Base-by-base conservation (phyloP, 2,329 filamentous ascomycete genomes). In the Sclerotinia minor region DNA sequence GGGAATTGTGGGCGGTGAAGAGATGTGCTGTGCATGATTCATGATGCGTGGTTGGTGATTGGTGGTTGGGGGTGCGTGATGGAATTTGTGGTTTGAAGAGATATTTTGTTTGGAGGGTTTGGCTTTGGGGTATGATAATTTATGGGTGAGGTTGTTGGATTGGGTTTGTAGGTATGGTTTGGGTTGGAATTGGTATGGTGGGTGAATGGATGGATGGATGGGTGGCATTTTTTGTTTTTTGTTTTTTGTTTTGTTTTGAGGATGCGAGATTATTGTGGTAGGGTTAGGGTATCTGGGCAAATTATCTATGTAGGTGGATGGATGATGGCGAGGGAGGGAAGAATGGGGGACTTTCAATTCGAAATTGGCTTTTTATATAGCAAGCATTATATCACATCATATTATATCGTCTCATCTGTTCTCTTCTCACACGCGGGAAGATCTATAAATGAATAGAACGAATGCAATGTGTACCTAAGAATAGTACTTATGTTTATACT, bases 1-100 rank as follows among this genome's bases (percentile, higher is more conserved):
- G 67, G 67, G 60, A 68, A n/a, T 47, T 65, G 32, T 68, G 67
- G 67, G 61, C 61, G 5, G 52, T 68, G 13, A 68, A 68, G 53
- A 55, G 67, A 47, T 68, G 67, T 59, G 29, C 53, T 0, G 32
- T 65, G 35, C 67, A 68, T 65, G 67, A 68, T 49, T 45, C 38
- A 15, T 41, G 13, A 41, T 41, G 35, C 13, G 11, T 13, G 35
- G 8, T 49, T 45, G 1, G 9, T 38, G 11, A 3, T 38, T 3
- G 4, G 32, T 32, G 32, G 4, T 38, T 3, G 4, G 32, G 5
- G 32, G 4, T 32, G 38, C 3, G 13, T 41, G 38, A 41, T 41
- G 38, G 38, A 15, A 41, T 3, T 41, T 41, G 1, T 11, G 38
- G 13, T 41, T 41, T 41, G 38, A 13, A 41, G 38, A 41, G 11